phyloP scores from a whole-genome alignment of 2,329 filamentous ascomycete genomes.

The Epichloe glyceriae region DNA sequence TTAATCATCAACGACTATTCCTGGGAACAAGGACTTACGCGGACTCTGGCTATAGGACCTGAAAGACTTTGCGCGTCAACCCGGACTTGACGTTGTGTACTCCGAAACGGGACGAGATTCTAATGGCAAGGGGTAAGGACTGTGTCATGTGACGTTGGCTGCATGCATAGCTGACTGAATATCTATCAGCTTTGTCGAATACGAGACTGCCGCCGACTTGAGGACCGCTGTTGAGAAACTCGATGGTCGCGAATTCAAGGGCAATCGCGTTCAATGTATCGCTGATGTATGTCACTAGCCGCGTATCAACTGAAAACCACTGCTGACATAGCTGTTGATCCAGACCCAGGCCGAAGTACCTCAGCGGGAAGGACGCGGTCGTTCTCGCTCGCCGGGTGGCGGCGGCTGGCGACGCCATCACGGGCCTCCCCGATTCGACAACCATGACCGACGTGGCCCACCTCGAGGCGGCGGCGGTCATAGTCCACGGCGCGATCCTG shows the following conservation, averaged over 20 bases:
- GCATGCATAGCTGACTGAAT: not conserved
- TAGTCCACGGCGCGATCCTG: constrained; percentile 58
- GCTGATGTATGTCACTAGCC: constrained; percentile 56
- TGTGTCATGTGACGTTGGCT: not conserved
- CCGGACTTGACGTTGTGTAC: constrained; percentile 94
- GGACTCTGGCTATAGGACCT: constrained; percentile 82
- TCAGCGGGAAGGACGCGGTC: constrained; percentile 47
- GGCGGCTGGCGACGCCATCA: constrained; percentile 43
- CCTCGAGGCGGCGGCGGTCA: constrained; percentile 47
- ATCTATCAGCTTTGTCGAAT: constrained; percentile 74
- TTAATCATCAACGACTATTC: constrained; percentile 16
- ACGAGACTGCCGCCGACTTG: constrained; percentile 82
- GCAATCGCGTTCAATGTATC: constrained; percentile 69
- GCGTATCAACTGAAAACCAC: not conserved
- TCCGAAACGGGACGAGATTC: constrained; percentile 89
- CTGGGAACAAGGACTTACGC: constrained; percentile 66
- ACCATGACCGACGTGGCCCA: constrained; percentile 69
- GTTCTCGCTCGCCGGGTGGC: constrained; percentile 60
- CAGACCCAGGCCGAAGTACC: constrained; percentile 71
- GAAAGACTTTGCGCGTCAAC: constrained; percentile 97
- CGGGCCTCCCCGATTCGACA: constrained; percentile 49
- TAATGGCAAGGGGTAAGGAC: constrained; percentile 74
- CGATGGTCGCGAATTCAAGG: constrained; percentile 87
- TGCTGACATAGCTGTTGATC: not conserved
- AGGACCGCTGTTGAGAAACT: constrained; percentile 90